These are phyloP conservation scores for Xylaria sp. DNA, from an alignment of 2,329 filamentous ascomycete genomes.

Conservation along the genomic window DNA sequence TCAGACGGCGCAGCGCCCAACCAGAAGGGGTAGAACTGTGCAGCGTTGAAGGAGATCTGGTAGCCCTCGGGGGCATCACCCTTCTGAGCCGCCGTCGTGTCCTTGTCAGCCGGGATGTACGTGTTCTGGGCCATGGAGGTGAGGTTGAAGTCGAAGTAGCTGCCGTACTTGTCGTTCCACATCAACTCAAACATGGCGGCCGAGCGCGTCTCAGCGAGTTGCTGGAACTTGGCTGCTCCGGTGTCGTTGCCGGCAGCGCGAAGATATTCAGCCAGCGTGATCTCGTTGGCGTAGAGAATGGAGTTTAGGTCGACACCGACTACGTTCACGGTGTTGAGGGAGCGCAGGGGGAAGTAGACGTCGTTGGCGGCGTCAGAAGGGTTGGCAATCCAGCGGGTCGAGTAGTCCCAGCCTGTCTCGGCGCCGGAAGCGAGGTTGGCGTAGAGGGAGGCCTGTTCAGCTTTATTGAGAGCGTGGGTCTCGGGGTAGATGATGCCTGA, in stretches of 20 bases:
- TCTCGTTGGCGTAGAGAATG: conserved; percentile 62
- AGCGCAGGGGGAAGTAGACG: conserved; percentile 60
- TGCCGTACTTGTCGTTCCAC: conserved; percentile 58
- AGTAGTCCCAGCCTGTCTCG: conserved; percentile 63
- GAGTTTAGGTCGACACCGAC: conserved; percentile 64
- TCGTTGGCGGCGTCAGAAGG: conserved; percentile 54
- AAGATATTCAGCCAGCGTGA: conserved; percentile 52
- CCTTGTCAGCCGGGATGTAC: conserved; percentile 46
- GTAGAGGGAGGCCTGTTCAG: conserved; percentile 50
- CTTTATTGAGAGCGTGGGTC: conserved; percentile 44
- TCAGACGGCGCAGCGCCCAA: conserved; percentile 55
- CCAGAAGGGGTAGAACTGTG: conserved; percentile 66
- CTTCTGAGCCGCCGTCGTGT: conserved; percentile 39
- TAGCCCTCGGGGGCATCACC: conserved; percentile 46
- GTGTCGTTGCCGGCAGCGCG: conserved; percentile 45
- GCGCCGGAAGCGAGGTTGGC: conserved; percentile 59
- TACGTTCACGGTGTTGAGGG: conserved; percentile 53
- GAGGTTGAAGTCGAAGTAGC: conserved; percentile 66
- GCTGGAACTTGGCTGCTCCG: conserved; percentile 45
- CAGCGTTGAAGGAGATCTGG: conserved; percentile 53
- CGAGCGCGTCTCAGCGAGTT: conserved; percentile 48
- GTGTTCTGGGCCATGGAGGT: conserved; percentile 52
- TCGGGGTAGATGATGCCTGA: conserved; percentile 56
- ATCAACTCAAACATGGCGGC: conserved; percentile 58
- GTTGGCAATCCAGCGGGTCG: conserved; percentile 51